Conservation (phyloP, 2,329 filamentous ascomycete species). For the Xylariaceae sp. region DNA sequence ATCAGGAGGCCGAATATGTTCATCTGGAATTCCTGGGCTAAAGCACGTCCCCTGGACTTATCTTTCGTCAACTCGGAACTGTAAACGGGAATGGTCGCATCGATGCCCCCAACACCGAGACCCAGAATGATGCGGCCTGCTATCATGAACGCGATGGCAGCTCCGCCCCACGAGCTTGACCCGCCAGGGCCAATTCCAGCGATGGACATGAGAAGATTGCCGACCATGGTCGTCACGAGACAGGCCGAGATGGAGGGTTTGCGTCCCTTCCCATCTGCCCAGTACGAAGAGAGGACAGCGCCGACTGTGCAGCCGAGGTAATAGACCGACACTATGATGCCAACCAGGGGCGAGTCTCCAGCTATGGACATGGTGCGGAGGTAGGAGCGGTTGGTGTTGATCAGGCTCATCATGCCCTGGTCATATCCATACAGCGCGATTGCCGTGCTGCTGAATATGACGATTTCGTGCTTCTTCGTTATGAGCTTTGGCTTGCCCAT, state of each 20-base stretch:
- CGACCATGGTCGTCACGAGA: conserved; percentile 46
- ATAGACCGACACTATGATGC: conserved; percentile 56
- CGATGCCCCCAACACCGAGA: conserved; percentile 54
- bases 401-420: conserved; percentile 33
- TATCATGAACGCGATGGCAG: conserved; percentile 39
- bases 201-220: conserved; percentile 57
- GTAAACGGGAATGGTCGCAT: conserved; percentile 56
- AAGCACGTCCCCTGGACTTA: conserved; percentile 49
- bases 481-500: conserved; percentile 20
- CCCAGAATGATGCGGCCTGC: conserved; percentile 29
- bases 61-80: conserved; percentile 52
- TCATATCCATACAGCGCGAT: conserved; percentile 34
- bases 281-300: conserved; percentile 50
- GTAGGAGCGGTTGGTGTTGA: conserved; percentile 40
- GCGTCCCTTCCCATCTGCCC: conserved; percentile 48
- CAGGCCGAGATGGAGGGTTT: conserved; percentile 52
- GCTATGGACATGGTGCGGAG: conserved; percentile 52
- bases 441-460: conserved; percentile 35
- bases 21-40: conserved; percentile 59
- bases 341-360: conserved; percentile 46
- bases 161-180: conserved; percentile 38
- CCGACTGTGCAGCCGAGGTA: conserved; percentile 57
- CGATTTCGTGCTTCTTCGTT: conserved; percentile 32
- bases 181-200: conserved; percentile 42
- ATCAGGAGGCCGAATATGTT: conserved; percentile 59